Evolutionary conservation across 371 early-diverging fungal species (phyloP).

Genomic region (Nematocida major): DNA sequence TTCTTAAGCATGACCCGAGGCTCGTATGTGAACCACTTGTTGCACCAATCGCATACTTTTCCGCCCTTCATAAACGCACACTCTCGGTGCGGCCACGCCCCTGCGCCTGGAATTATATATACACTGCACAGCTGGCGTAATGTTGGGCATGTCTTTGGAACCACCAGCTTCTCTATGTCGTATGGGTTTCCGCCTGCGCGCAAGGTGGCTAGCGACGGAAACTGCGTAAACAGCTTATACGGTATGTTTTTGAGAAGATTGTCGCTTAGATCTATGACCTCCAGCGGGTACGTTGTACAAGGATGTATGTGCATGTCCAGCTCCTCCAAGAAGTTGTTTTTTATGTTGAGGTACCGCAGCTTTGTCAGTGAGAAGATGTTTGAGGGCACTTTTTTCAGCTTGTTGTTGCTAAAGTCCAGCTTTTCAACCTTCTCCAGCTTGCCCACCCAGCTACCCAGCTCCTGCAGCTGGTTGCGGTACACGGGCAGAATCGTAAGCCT

Average conservation of each 20-base stretch:
- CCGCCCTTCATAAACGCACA: constrained; percentile 29
- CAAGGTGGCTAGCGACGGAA: constrained; percentile 53
- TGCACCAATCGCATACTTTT: constrained; percentile 60
- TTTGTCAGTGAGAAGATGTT: constrained; percentile 44
- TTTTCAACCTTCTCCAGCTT: constrained; percentile 60
- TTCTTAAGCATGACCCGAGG: constrained; percentile 47
- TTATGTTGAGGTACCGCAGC: constrained; percentile 62
- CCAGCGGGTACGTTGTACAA: constrained; percentile 31
- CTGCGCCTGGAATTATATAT: constrained; percentile 48
- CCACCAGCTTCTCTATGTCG: constrained; percentile 15
- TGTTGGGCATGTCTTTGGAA: constrained; percentile 25
- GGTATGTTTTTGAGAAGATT: constrained; percentile 55
- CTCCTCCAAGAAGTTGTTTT: constrained; percentile 58
- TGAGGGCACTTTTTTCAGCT: constrained; percentile 55
- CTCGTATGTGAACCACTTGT: constrained; percentile 50
- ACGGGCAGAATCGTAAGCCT: constrained; percentile 64
- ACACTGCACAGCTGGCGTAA: constrained; percentile 56
- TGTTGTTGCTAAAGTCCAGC: constrained; percentile 64
- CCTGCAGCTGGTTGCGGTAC: constrained; percentile 61
- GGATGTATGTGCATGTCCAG: constrained; percentile 36
- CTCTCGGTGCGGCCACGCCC: not conserved
- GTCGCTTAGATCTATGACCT: constrained; percentile 56
- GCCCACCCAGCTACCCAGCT: constrained; percentile 46
- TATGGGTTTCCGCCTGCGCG: constrained; percentile 59
- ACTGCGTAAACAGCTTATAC: constrained; percentile 61